Evolutionary conservation across 2,329 filamentous ascomycete species (phyloP).

Genomic region (Neodidymelliopsis sp.): DNA sequence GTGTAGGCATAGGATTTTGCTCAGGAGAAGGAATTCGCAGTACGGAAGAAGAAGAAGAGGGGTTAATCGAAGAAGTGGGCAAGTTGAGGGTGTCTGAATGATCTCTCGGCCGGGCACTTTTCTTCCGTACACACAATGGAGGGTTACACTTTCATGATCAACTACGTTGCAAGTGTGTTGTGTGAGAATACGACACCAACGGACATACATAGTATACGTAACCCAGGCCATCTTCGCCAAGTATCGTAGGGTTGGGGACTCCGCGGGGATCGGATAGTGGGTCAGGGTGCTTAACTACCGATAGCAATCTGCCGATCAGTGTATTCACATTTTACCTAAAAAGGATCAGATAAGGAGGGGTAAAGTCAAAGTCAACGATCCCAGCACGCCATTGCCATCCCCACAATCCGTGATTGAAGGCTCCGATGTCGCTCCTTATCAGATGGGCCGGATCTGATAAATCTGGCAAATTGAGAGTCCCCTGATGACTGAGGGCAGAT

Average conservation of each 20-base stretch:
- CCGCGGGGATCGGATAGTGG: no score
- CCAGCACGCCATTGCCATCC: constrained; percentile 9
- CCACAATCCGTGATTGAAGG: constrained; percentile 11
- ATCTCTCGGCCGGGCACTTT: no score
- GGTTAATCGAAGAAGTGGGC: constrained; percentile 4
- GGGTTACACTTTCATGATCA: no score
- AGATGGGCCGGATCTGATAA: constrained; percentile 17
- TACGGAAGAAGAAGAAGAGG: neutral
- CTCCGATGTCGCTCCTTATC: constrained; percentile 19
- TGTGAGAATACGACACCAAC: no score
- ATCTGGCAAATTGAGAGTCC: neutral
- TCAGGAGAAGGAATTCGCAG: neutral
- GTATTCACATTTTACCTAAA: neutral
- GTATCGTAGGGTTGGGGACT: no score
- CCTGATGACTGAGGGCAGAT: neutral
- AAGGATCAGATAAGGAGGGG: constrained; percentile 9
- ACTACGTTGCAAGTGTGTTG: no score
- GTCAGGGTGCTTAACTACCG: neutral
- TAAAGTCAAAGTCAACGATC: constrained; percentile 5
- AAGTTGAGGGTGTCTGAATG: constrained; percentile 1
- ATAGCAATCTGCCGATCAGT: neutral
- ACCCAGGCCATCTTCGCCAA: no score
- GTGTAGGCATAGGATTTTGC: constrained; percentile 47
- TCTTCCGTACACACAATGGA: no score
- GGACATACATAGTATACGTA: no score